phyloP scores from a whole-genome alignment of 768 basidiomycete species.

The Lactarius deliciosus region DNA sequence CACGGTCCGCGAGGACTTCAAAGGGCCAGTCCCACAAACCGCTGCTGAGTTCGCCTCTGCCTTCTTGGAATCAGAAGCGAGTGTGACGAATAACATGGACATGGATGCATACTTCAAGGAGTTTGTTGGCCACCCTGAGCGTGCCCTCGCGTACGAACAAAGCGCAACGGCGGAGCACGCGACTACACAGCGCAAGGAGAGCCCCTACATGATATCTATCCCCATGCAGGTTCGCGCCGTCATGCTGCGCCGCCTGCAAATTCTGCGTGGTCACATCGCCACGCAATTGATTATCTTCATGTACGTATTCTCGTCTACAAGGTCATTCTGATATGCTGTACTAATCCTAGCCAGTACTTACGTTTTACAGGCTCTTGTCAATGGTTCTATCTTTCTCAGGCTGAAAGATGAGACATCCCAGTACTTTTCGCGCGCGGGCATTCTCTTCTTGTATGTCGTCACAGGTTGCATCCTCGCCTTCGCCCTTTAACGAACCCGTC shows the following conservation, averaged over 20 bases:
- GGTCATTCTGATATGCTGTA: neutral
- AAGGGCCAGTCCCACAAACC: conserved; percentile 48
- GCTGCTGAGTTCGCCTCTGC: conserved; percentile 53
- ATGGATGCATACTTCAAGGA: conserved; percentile 46
- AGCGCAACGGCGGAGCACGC: conserved; percentile 55
- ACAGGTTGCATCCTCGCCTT: neutral
- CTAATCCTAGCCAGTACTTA: conserved; percentile 44
- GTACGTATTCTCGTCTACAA: conserved; percentile 18
- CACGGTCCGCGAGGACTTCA: conserved; percentile 45
- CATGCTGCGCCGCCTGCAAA: conserved; percentile 39
- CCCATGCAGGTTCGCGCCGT: conserved; percentile 42
- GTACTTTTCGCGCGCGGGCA: conserved; percentile 73
- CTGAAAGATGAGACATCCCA: conserved; percentile 54
- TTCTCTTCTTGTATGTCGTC: conserved; percentile 65
- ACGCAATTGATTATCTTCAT: conserved; percentile 34
- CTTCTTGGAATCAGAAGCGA: conserved; percentile 40
- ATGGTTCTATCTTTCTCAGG: conserved; percentile 65
- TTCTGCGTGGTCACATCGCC: conserved; percentile 36
- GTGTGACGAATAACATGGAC: conserved; percentile 46
- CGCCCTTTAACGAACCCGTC: neutral
- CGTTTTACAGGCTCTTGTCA: conserved; percentile 50
- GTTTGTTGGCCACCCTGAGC: conserved; percentile 47
- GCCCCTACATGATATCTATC: conserved; percentile 40
- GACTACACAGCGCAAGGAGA: conserved; percentile 42
- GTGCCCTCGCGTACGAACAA: conserved; percentile 43